Percentiles rank a stretch among this genome's conserved stretches.
Evolutionary conservation across 2,329 filamentous ascomycete species (phyloP).

Genomic region (Colletotrichum sp.): DNA sequence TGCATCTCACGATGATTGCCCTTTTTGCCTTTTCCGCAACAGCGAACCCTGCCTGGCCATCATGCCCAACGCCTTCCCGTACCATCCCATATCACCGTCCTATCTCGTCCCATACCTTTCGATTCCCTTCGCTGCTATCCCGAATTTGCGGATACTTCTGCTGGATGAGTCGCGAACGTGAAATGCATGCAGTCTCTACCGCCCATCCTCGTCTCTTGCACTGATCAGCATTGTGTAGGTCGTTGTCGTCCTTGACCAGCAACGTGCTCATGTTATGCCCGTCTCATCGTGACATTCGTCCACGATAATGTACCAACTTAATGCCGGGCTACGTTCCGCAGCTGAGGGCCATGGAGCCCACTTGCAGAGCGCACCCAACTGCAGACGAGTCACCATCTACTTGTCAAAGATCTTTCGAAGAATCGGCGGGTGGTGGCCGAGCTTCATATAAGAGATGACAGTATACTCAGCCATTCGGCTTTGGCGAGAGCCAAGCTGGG

Average conservation of each 20-base stretch:
- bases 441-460: neutral
- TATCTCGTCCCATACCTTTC: neutral
- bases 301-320: neutral
- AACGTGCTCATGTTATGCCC: neutral
- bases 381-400: neutral
- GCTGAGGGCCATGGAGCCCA: neutral
- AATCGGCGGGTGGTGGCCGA: neutral
- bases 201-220: neutral
- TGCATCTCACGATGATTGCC: slow-evolving; percentile 3
- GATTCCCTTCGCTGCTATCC: neutral
- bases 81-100: neutral
- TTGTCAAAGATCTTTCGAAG: neutral
- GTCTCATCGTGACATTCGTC: neutral
- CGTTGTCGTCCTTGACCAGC: neutral
- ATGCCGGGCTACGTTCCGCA: neutral
- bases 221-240: neutral
- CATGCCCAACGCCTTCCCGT: neutral
- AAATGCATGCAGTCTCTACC: neutral
- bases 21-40: neutral
- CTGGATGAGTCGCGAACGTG: neutral
- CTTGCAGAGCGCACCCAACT: neutral
- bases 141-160: neutral
- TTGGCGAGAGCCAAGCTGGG: neutral
- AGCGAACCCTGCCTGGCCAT: neutral
- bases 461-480: neutral